These are phyloP conservation scores for Eutrema yunnanense DNA, from an alignment of 345 rosid genomes.

Conservation along the genomic window DNA sequence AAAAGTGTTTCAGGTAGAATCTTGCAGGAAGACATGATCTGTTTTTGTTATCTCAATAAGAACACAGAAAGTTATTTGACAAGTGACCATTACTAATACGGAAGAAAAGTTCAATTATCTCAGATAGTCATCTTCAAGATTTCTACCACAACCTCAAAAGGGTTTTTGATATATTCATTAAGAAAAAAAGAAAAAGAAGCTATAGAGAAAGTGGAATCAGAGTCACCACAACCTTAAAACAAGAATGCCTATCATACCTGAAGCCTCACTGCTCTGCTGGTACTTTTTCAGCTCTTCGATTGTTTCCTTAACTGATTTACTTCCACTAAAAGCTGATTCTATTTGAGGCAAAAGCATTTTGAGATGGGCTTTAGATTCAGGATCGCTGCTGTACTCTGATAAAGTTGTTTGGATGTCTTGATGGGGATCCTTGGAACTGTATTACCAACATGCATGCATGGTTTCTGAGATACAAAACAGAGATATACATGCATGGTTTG, in stretches of 20 bases:
- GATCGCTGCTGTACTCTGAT: constrained; percentile 48
- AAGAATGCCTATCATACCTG: constrained; percentile 38
- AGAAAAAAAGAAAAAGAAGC: neutral
- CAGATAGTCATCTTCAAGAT: neutral
- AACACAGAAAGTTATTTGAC: too few species aligned
- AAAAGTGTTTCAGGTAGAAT: too few species aligned
- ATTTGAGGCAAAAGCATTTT: constrained; percentile 68
- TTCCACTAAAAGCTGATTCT: constrained; percentile 51
- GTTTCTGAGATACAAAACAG: neutral
- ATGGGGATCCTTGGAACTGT: constrained; percentile 70
- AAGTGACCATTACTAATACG: too few species aligned
- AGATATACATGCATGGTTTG: neutral
- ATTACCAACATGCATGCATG: neutral
- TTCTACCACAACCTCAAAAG: neutral
- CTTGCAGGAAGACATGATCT: too few species aligned
- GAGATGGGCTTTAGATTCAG: constrained; percentile 56
- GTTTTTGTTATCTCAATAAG: too few species aligned
- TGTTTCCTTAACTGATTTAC: constrained; percentile 57
- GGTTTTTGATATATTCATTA: neutral
- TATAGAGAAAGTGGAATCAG: neutral
- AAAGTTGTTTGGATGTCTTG: constrained; percentile 48
- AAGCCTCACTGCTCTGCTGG: constrained; percentile 53
- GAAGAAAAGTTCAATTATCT: neutral
- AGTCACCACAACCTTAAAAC: neutral
- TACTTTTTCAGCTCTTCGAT: constrained; percentile 59